These are phyloP conservation scores for Poa annua DNA, from an alignment of 176 grass and related monocot species.

Conservation along the genomic window DNA sequence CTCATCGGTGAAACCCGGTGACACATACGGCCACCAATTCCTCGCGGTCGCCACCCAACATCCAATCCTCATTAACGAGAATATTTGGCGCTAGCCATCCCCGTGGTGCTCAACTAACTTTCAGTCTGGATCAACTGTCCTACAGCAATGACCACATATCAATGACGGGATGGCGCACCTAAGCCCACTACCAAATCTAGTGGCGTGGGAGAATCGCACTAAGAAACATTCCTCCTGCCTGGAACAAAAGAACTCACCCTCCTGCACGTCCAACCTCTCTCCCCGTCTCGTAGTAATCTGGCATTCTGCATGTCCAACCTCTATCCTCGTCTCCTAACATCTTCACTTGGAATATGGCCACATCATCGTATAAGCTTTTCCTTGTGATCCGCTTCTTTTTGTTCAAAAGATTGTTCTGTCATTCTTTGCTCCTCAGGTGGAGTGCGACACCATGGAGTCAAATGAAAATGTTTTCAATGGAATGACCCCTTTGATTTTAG, in stretches of 20 bases:
- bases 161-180: not conserved
- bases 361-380: not conserved
- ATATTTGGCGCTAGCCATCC: not conserved
- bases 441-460: not conserved
- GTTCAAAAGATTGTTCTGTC: not conserved
- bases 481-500: not conserved
- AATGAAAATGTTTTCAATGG: not conserved
- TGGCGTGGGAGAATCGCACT: not conserved
- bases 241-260: not conserved
- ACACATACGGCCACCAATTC: not conserved
- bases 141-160: not conserved
- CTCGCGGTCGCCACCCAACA: too few relatives aligned
- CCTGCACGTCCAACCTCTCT: not conserved
- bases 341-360: not conserved
- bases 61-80: too few relatives aligned
- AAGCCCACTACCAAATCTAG: conserved; percentile 2
- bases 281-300: not conserved
- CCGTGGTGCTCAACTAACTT: not conserved
- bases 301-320: not conserved
- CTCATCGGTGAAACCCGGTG: not conserved
- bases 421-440: not conserved
- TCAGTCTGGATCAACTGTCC: not conserved
- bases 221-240: not conserved
- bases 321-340: not conserved
- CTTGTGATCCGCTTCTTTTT: not conserved